Conservation (phyloP, 2,329 filamentous ascomycete genomes). For the Penicillium concentricum region DNA sequence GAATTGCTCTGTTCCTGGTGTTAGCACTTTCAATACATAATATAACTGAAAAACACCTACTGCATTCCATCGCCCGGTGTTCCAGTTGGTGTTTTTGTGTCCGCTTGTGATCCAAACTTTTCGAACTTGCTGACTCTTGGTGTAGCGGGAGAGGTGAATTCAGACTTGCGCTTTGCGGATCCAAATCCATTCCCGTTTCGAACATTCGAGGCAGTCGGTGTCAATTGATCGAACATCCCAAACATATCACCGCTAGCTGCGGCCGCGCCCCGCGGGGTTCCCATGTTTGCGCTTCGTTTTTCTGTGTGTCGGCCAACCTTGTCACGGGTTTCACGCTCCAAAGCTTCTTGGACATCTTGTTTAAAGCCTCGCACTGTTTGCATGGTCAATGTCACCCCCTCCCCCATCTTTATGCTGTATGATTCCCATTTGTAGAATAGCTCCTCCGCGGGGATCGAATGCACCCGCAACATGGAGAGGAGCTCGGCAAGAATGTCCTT, state of each 20-base stretch:
- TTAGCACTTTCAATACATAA: constrained; percentile 11
- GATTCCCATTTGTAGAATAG: constrained; percentile 99
- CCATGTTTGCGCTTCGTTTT: constrained; percentile 57
- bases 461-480: constrained; percentile 79
- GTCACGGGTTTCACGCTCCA: constrained; percentile 73
- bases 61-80: constrained; percentile 33
- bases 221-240: constrained; percentile 74
- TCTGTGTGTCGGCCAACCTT: constrained; percentile 62
- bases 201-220: constrained; percentile 59
- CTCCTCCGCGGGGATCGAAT: constrained; percentile 78
- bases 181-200: constrained; percentile 35
- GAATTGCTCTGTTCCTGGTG: constrained; percentile 47
- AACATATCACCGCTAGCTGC: constrained; percentile 68
- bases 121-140: constrained; percentile 46
- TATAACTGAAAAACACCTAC: constrained; percentile 32
- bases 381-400: constrained; percentile 70
- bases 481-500: constrained; percentile 78
- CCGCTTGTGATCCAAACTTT: constrained; percentile 52
- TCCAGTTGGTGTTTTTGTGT: constrained; percentile 36
- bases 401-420: constrained; percentile 93
- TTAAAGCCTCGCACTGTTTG: constrained; percentile 76
- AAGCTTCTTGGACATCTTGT: constrained; percentile 76
- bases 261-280: constrained; percentile 59
- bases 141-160: constrained; percentile 48
- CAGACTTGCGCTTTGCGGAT: constrained; percentile 55